Base-by-base conservation (phyloP, 2,329 filamentous ascomycete genomes). In the Ilyonectria robusta region DNA sequence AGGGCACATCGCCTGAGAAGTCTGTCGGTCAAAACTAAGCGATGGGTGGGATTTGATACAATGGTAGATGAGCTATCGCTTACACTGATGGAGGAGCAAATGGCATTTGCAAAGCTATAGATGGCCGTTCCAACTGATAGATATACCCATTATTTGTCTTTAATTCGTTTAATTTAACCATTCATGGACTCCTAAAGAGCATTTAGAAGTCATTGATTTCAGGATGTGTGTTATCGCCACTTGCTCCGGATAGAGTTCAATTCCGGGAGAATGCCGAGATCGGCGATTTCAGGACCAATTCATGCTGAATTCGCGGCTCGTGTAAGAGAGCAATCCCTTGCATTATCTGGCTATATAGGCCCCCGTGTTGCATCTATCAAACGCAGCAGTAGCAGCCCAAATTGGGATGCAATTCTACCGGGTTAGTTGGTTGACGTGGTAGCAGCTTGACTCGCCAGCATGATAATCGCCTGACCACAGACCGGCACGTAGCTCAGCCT, bases 381-480 rank as follows among this genome's bases (percentile, higher is more conserved):
- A 15, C 8, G 37, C 13, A 11, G 19, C 23, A 2, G 21, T 54
- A 26, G 4, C 17, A 29, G 26, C 5, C 11, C 31, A 21, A 29
- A 51, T 35, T 51, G 46, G 21, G 42, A 33, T 46, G 46, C 35
- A 53, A 48, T 37, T 44, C 15, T 46, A 29, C 23, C 46, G 26
- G 21, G 54, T 37, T n/a, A 4, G 26, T 40, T 44, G 26, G n/a
- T 23, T 21, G 29, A 37, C 21, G 58, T 46, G 59, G 58, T 56
- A 59, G 50, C 50, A 44, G 50, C 58, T 65, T 65, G 63, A 58
- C 58, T 65, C 57, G 57, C 53, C 58, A 26, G 31, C 40, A 57
- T 33, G 65, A 58, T 55, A 73, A 73, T 75, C 67, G 71, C 71
- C 71, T 75, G 72, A 71, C 60, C 33, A 63, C 29, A 29, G 17